Evolutionary conservation across 2,329 filamentous ascomycete species (phyloP).

Genomic region (Herpotrichia juniperi): DNA sequence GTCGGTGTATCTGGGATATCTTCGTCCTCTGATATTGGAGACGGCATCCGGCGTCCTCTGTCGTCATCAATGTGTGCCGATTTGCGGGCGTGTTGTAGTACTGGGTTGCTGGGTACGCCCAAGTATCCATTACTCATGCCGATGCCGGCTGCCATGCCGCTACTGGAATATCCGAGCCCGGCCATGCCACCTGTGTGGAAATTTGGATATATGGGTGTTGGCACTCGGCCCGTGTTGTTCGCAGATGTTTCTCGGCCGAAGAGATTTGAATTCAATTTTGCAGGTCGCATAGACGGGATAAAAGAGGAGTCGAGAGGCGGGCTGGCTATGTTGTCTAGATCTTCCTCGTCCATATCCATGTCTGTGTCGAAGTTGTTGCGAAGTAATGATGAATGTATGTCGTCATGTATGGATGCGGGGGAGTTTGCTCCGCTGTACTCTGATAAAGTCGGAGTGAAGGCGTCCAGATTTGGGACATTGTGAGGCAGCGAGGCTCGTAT

Average conservation of each 20-base stretch:
- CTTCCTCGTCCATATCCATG: slow-evolving; percentile 45
- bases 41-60: slow-evolving; percentile 44
- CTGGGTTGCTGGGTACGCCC: slow-evolving; percentile 11
- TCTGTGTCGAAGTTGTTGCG: slow-evolving; percentile 33
- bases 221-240: slow-evolving; percentile 39
- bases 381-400: slow-evolving; percentile 25
- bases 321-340: slow-evolving; percentile 36
- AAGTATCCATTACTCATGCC: slow-evolving; percentile 16
- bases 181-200: slow-evolving; percentile 31
- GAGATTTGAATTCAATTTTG: slow-evolving; percentile 39
- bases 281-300: slow-evolving; percentile 38
- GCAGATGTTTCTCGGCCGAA: slow-evolving; percentile 24
- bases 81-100: slow-evolving; percentile 20
- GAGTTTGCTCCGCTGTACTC: slow-evolving; percentile 33
- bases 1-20: slow-evolving; percentile 45
- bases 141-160: slow-evolving; percentile 32
- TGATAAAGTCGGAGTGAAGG: slow-evolving; percentile 36
- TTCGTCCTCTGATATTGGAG: slow-evolving; percentile 49
- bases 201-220: slow-evolving; percentile 47
- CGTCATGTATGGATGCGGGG: slow-evolving; percentile 29
- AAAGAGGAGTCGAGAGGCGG: slow-evolving; percentile 44
- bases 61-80: slow-evolving; percentile 28
- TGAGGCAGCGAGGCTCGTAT: slow-evolving; percentile 37
- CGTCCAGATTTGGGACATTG: slow-evolving; percentile 28
- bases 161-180: slow-evolving; percentile 34